These are phyloP conservation scores for Haplosporangium sp. DNA, from an alignment of 371 early-diverging fungal species.

Conservation along the genomic window DNA sequence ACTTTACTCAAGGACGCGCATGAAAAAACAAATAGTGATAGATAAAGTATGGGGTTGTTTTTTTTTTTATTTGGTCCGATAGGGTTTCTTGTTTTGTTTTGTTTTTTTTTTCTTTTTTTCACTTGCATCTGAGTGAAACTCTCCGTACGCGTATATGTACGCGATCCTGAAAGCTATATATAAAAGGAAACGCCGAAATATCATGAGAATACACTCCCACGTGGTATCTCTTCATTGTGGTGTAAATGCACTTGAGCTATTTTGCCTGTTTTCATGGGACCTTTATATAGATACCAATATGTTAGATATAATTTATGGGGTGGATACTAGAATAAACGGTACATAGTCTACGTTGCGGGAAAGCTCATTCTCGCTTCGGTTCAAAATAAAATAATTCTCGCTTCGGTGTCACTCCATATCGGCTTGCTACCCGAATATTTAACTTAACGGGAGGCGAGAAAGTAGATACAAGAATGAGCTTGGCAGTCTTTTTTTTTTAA, in stretches of 20 bases:
- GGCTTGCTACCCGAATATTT: too few species aligned
- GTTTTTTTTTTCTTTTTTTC: too few species aligned
- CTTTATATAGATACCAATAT: neutral
- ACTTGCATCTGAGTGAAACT: too few species aligned
- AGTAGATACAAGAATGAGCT: too few species aligned
- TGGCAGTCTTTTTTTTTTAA: too few species aligned
- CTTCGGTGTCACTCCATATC: too few species aligned
- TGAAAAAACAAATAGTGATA: neutral
- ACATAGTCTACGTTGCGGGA: too few species aligned
- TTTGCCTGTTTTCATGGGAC: neutral
- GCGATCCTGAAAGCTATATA: neutral
- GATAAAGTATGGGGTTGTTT: neutral
- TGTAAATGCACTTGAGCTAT: neutral
- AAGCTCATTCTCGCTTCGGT: neutral
- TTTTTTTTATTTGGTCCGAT: too few species aligned
- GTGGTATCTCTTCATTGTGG: neutral
- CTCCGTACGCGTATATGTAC: neutral
- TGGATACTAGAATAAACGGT: neutral
- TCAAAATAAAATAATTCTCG: too few species aligned
- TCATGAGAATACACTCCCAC: neutral
- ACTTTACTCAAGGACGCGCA: slow-evolving; percentile 24
- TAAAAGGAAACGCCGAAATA: neutral
- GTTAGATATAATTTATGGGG: neutral
- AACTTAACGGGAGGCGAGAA: too few species aligned
- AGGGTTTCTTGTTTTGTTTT: too few species aligned